phyloP scores from a whole-genome alignment of 768 basidiomycete genomes.

The Candolleomyces eurysporus region DNA sequence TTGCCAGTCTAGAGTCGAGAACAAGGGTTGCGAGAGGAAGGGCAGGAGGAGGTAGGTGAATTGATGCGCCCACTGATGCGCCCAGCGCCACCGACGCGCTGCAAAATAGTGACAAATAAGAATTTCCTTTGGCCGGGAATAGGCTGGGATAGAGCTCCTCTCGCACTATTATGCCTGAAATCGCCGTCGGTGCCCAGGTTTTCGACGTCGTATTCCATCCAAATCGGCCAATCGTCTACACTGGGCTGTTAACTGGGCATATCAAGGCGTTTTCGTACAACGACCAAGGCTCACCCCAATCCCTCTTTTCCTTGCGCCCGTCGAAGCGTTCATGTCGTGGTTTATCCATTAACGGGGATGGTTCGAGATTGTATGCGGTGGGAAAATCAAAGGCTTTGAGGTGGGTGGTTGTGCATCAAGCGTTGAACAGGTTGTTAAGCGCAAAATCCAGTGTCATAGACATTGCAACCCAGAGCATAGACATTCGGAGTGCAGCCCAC shows the following conservation, averaged over 20 bases:
- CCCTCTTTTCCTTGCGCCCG: conserved; percentile 62
- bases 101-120: not conserved
- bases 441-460: conserved; percentile 56
- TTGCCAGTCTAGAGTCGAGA: too few species aligned
- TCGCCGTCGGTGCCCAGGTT: conserved; percentile 71
- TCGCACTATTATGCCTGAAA: conserved; percentile 47
- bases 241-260: conserved; percentile 77
- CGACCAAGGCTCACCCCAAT: conserved; percentile 58
- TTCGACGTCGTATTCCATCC: conserved; percentile 93
- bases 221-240: conserved; percentile 62
- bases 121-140: not conserved
- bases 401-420: conserved; percentile 44
- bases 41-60: too few species aligned
- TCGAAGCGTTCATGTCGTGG: conserved; percentile 84
- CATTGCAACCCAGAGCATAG: conserved; percentile 52
- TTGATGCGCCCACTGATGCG: too few species aligned
- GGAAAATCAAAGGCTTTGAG: conserved; percentile 80
- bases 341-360: conserved; percentile 65
- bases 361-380: conserved; percentile 67
- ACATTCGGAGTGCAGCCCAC: conserved; percentile 53
- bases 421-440: conserved; percentile 13
- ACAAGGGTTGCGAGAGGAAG: too few species aligned
- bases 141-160: not conserved
- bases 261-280: conserved; percentile 82
- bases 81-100: too few species aligned